Conservation (phyloP, 768 basidiomycete genomes). For the Dictyophora rubrovolvata region DNA sequence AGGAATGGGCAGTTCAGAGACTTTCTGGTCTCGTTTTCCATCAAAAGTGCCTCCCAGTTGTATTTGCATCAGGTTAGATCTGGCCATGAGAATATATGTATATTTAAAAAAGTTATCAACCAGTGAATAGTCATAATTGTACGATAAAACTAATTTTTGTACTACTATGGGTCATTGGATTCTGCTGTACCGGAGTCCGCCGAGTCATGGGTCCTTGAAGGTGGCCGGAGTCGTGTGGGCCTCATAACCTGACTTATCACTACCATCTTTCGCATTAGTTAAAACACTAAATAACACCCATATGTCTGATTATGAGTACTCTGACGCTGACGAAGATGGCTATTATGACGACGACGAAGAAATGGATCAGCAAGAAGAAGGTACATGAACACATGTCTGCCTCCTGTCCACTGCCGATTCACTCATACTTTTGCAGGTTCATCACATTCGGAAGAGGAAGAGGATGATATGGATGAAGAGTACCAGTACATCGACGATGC, state of each 20-base stretch:
- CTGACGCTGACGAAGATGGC: conserved; percentile 6
- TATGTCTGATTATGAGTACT: conserved; percentile 13
- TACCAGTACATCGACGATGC: conserved; percentile 46
- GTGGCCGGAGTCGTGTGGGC: not conserved
- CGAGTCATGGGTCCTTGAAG: not conserved
- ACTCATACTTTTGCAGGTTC: conserved; percentile 11
- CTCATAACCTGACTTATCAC: not conserved
- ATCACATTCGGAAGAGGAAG: conserved; percentile 42
- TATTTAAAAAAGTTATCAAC: not conserved
- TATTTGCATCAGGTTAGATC: not conserved
- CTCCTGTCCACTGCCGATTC: not conserved
- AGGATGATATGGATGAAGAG: conserved; percentile 51
- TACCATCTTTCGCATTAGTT: not conserved
- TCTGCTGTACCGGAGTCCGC: not conserved
- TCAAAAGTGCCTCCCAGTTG: conserved; percentile 1
- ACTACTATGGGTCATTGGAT: no score
- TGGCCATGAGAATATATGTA: not conserved
- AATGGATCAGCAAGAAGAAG: conserved; percentile 12
- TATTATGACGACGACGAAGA: conserved; percentile 12
- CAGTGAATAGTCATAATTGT: no score
- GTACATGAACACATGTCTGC: not conserved
- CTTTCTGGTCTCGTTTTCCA: not conserved
- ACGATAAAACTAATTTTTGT: no score
- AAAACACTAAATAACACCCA: not conserved
- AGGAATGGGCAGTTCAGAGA: conserved; percentile 1